Evolutionary conservation across 352 stramenopile genomes (phyloP).

Genomic region (Phytophthora litchii): DNA sequence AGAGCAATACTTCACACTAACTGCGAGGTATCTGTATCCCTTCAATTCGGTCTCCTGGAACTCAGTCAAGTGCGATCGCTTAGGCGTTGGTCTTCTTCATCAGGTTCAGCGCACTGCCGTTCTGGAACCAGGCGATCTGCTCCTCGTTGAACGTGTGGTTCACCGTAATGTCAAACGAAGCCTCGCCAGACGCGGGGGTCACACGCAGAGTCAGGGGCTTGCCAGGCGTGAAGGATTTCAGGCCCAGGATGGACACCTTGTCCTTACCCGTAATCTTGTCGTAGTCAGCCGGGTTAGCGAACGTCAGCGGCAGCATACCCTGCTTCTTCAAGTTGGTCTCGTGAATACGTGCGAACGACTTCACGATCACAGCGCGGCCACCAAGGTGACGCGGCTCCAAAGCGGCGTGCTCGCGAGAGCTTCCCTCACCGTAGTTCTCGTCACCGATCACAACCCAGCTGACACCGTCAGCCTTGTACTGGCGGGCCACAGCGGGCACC

Average conservation of each 20-base stretch:
- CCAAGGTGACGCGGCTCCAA: constrained; percentile 92
- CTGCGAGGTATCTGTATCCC: constrained; percentile 39
- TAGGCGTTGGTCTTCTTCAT: constrained; percentile 92
- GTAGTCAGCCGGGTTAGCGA: constrained; percentile 92
- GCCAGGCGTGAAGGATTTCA: constrained; percentile 84
- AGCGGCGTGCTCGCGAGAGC: constrained; percentile 92
- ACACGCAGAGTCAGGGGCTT: constrained; percentile 89
- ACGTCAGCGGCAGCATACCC: constrained; percentile 93
- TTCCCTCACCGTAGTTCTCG: constrained; percentile 95
- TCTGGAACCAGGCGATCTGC: constrained; percentile 96
- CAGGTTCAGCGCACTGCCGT: constrained; percentile 93
- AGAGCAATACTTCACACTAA: constrained; percentile 50
- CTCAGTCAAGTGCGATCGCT: constrained; percentile 33
- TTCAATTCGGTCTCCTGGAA: constrained; percentile 39
- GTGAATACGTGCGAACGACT: constrained; percentile 95
- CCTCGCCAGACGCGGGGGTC: constrained; percentile 58
- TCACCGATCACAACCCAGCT: constrained; percentile 94
- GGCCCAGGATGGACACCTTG: constrained; percentile 91
- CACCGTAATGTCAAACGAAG: constrained; percentile 88
- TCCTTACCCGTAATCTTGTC: constrained; percentile 92
- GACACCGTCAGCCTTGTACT: constrained; percentile 92
- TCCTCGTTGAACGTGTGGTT: constrained; percentile 96
- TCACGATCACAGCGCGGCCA: constrained; percentile 91
- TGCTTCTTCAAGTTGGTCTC: constrained; percentile 97
- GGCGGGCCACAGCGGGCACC: constrained; percentile 86